Percentiles rank a stretch among this genome's conserved stretches.
phyloP scores from a whole-genome alignment of 805 yeast species.

The Teunomyces stri region DNA sequence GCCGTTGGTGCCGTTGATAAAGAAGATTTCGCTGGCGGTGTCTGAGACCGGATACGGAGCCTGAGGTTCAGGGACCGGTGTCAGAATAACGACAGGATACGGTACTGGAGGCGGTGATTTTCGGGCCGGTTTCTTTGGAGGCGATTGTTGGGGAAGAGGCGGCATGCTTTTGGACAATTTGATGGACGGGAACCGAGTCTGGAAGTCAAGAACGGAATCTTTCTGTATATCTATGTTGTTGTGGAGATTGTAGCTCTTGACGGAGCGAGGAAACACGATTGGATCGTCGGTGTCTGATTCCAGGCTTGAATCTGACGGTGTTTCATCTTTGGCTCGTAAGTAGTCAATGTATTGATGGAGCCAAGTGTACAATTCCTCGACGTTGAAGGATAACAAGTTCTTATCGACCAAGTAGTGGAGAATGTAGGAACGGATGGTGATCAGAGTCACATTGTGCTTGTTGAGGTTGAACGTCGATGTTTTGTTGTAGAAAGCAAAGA shows the following conservation, averaged over 20 bases:
- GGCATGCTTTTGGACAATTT: neutral
- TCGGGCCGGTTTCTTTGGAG: neutral
- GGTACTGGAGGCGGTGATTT: neutral
- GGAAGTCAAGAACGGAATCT: constrained; percentile 4
- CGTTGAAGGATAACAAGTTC: constrained; percentile 32
- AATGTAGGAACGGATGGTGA: constrained; percentile 20
- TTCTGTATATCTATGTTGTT: too few relatives aligned
- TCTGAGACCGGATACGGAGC: neutral
- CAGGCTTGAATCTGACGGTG: too few relatives aligned
- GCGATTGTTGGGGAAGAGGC: constrained; percentile 1
- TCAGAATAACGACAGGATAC: neutral
- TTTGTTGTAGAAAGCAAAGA: constrained; percentile 38
- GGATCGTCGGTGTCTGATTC: neutral
- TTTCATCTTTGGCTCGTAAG: constrained; percentile 26
- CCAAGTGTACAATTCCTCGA: constrained; percentile 37
- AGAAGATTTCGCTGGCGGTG: neutral
- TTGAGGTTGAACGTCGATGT: constrained; percentile 23
- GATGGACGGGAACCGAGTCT: constrained; percentile 8
- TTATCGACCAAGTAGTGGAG: constrained; percentile 29
- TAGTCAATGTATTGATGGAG: constrained; percentile 38
- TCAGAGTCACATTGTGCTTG: constrained; percentile 19
- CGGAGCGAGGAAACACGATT: constrained; percentile 1
- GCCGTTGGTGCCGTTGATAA: constrained; percentile 1
- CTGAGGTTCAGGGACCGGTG: too few relatives aligned
- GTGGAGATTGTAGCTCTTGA: constrained; percentile 1